Evolutionary conservation across 176 grass and related monocot species (phyloP).

Genomic region (Rhipidocladum racemiflorum): DNA sequence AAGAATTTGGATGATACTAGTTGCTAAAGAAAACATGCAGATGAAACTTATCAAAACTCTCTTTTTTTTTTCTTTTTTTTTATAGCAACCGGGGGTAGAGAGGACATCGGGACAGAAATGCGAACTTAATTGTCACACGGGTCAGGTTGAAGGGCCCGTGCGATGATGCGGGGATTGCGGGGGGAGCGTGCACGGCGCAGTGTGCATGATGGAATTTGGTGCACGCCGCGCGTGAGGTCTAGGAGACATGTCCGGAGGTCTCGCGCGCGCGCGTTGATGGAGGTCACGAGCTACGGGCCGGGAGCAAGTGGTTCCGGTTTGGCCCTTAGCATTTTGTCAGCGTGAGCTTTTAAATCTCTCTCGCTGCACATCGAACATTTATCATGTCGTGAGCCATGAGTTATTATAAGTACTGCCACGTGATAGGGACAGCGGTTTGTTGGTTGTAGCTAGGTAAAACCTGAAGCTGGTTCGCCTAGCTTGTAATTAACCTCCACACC

Average conservation of each 20-base stretch:
- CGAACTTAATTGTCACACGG: background rate
- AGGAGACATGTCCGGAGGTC: background rate
- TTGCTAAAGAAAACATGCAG: too few relatives aligned
- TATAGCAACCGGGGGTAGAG: background rate
- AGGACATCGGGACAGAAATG: background rate
- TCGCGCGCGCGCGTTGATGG: slow-evolving; percentile 41
- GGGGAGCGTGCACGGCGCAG: background rate
- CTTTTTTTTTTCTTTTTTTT: too few relatives aligned
- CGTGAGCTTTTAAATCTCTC: slow-evolving; percentile 28
- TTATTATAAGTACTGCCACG: background rate
- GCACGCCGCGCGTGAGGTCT: slow-evolving; percentile 53
- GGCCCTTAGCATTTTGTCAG: background rate
- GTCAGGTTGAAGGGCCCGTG: background rate
- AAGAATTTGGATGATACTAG: too few relatives aligned
- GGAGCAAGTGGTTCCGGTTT: background rate
- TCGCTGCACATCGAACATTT: background rate
- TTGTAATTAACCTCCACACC: too few relatives aligned
- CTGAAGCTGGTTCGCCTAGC: background rate
- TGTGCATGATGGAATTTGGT: slow-evolving; percentile 43
- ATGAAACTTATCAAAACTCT: too few relatives aligned
- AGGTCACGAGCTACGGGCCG: slow-evolving; percentile 33
- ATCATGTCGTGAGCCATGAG: background rate
- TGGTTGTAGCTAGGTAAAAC: background rate
- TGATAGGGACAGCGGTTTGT: background rate
- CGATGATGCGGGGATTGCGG: slow-evolving; percentile 26